phyloP scores from a whole-genome alignment of 2,329 filamentous ascomycete genomes.

The Aspergillus ruber region DNA sequence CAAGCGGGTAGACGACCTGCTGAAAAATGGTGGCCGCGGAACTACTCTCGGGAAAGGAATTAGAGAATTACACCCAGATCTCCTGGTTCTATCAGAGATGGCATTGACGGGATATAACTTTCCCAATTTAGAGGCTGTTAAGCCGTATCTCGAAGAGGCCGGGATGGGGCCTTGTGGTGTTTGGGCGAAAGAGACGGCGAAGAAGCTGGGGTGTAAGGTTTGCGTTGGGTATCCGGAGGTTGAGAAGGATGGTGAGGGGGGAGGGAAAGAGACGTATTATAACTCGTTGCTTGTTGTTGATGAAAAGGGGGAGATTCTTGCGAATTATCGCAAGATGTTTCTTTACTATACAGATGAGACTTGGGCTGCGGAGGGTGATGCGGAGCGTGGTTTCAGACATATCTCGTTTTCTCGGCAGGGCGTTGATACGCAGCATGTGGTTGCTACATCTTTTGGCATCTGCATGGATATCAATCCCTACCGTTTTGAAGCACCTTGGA shows the following conservation, averaged over 20 bases:
- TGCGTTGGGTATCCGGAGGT: slow-evolving; percentile 59
- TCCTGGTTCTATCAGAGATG: slow-evolving; percentile 57
- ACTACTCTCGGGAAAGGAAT: slow-evolving; percentile 8
- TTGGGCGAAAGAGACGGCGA: slow-evolving; percentile 55
- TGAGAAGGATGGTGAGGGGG: slow-evolving; percentile 8
- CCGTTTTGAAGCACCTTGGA: slow-evolving; percentile 53
- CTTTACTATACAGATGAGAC: slow-evolving; percentile 63
- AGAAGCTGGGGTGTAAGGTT: slow-evolving; percentile 51
- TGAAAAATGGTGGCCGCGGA: slow-evolving; percentile 24
- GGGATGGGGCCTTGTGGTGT: slow-evolving; percentile 48
- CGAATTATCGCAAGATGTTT: slow-evolving; percentile 59
- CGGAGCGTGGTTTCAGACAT: slow-evolving; percentile 25
- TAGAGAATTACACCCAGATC: slow-evolving; percentile 39
- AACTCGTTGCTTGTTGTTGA: slow-evolving; percentile 55
- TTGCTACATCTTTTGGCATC: slow-evolving; percentile 43
- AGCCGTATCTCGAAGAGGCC: slow-evolving; percentile 54
- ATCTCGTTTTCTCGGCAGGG: too few species aligned
- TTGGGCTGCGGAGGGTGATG: slow-evolving; percentile 52
- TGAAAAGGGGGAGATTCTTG: slow-evolving; percentile 48
- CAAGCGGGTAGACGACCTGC: slow-evolving; percentile 34
- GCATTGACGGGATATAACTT: slow-evolving; percentile 62
- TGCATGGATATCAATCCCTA: slow-evolving; percentile 58
- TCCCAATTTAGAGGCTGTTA: slow-evolving; percentile 50
- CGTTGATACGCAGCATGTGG: slow-evolving; percentile 15
- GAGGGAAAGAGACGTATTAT: slow-evolving; percentile 39